phyloP scores from a whole-genome alignment of 352 stramenopile species.

The Phytophthora sansomeana region DNA sequence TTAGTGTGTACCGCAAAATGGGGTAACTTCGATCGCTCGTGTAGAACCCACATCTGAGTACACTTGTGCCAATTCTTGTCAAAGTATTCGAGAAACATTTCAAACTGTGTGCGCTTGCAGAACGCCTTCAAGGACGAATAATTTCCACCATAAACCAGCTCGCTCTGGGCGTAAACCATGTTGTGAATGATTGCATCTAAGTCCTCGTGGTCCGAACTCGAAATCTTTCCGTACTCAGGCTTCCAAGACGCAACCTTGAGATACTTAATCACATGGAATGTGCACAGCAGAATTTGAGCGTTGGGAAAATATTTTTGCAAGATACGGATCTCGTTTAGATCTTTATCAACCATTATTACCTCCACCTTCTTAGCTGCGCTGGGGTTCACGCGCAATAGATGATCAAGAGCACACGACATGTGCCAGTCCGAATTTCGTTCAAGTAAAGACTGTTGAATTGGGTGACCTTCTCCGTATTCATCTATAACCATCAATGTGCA shows the following conservation, averaged over 20 bases:
- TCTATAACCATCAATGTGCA: conserved; percentile 18
- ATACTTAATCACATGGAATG: conserved; percentile 34
- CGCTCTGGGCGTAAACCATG: conserved; percentile 24
- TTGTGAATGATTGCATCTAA: conserved; percentile 23
- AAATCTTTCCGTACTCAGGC: conserved; percentile 23
- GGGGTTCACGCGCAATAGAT: conserved; percentile 3
- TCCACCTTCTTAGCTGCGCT: not conserved
- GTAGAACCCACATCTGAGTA: conserved; percentile 32
- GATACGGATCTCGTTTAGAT: conserved; percentile 28
- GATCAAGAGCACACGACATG: conserved; percentile 21
- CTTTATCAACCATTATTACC: conserved; percentile 35
- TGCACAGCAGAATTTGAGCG: conserved; percentile 20
- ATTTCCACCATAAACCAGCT: conserved; percentile 10
- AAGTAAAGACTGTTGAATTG: conserved; percentile 11
- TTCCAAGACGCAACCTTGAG: conserved; percentile 7
- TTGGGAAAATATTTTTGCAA: conserved; percentile 16
- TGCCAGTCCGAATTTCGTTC: conserved; percentile 25
- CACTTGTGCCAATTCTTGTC: conserved; percentile 30
- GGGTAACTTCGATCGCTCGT: conserved; percentile 15
- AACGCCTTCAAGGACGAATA: not conserved
- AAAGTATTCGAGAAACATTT: conserved; percentile 29
- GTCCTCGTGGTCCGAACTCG: conserved; percentile 13
- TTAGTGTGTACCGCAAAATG: conserved; percentile 40
- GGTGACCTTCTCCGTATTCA: conserved; percentile 11
- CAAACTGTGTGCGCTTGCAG: conserved; percentile 5